Conservation (phyloP, 805 yeast genomes). For the Metschnikowia corniflorae region DNA sequence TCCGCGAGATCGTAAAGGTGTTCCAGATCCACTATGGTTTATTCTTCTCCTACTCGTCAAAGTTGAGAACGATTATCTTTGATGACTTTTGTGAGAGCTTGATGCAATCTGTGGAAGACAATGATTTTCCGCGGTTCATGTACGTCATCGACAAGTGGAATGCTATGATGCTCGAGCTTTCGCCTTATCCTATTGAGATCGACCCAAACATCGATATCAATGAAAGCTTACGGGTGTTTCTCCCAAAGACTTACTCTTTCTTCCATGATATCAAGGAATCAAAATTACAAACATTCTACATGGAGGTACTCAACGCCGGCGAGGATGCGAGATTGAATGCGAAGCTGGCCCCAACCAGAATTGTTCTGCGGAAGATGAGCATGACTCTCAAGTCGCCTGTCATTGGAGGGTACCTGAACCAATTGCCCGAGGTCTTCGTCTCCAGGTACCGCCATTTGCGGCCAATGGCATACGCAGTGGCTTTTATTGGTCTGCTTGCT, state of each 20-base stretch:
- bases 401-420: slow-evolving; percentile 5
- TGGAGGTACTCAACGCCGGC: slow-evolving; percentile 17
- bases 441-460: slow-evolving; percentile 18
- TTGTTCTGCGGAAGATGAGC: slow-evolving; percentile 5
- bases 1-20: slow-evolving; percentile 53
- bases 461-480: slow-evolving; percentile 17
- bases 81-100: slow-evolving; percentile 32
- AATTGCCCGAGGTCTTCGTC: slow-evolving; percentile 14
- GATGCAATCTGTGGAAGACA: slow-evolving; percentile 28
- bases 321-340: slow-evolving; percentile 8
- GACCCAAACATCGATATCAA: slow-evolving; percentile 19
- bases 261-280: slow-evolving; percentile 13
- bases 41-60: slow-evolving; percentile 37
- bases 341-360: background rate
- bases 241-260: slow-evolving; percentile 10
- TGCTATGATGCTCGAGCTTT: slow-evolving; percentile 33
- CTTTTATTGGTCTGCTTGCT: slow-evolving; percentile 17
- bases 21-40: slow-evolving; percentile 40
- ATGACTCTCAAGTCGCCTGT: slow-evolving; percentile 9
- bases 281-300: slow-evolving; percentile 14
- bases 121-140: slow-evolving; percentile 37
- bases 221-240: slow-evolving; percentile 13
- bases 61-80: slow-evolving; percentile 28
- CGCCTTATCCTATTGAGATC: slow-evolving; percentile 26
- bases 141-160: slow-evolving; percentile 41